Conservation (phyloP, 163 green algal genomes). For the Scenedesmus sp. region DNA sequence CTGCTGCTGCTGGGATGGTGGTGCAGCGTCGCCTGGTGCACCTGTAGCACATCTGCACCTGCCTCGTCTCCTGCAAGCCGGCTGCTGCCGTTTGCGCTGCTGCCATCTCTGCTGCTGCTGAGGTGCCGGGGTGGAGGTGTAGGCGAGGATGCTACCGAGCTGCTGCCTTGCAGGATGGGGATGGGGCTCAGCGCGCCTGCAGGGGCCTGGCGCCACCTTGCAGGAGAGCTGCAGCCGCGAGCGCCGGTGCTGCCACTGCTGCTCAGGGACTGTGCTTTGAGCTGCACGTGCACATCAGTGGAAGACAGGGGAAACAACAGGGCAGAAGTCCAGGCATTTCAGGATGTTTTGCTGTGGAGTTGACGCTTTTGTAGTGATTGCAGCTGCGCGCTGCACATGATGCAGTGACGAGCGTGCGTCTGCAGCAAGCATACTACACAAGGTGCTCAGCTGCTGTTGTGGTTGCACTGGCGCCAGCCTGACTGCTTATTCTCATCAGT, state of each 20-base stretch:
- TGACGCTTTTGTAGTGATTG: not conserved
- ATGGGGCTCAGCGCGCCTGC: constrained; percentile 23
- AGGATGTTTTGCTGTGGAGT: not conserved
- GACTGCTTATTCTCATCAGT: not conserved
- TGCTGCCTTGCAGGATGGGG: not conserved
- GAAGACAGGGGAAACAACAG: not conserved
- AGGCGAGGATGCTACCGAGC: not conserved
- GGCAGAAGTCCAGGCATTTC: not conserved
- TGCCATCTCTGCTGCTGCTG: not conserved
- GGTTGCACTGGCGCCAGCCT: not conserved
- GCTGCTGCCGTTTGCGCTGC: not conserved
- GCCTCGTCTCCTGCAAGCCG: constrained; percentile 13
- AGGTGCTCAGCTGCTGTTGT: not conserved
- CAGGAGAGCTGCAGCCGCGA: constrained; percentile 5
- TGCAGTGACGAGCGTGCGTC: not conserved
- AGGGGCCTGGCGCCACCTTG: constrained; percentile 10
- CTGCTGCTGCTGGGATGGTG: not conserved
- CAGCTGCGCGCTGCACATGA: not conserved
- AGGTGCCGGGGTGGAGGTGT: not conserved
- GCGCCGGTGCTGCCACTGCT: not conserved
- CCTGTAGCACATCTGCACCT: not conserved
- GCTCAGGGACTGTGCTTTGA: not conserved
- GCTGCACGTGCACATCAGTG: not conserved
- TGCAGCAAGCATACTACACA: not conserved
- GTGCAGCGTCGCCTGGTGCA: not conserved